These are phyloP conservation scores for Boeremia lycopersici DNA, from an alignment of 2,329 filamentous ascomycete genomes.

Conservation along the genomic window DNA sequence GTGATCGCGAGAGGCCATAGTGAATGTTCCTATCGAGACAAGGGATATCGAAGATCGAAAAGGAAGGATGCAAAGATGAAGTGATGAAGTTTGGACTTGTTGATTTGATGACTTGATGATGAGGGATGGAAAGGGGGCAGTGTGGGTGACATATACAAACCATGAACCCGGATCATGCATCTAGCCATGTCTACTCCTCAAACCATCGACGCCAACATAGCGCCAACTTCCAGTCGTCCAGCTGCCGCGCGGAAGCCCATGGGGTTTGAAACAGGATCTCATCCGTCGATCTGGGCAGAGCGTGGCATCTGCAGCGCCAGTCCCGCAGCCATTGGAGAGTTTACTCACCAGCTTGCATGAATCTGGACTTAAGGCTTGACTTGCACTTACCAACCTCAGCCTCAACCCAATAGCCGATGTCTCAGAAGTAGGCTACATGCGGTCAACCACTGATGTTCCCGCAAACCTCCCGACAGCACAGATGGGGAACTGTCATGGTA, in stretches of 20 bases:
- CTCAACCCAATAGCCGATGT: constrained; percentile 10
- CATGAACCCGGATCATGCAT: background rate
- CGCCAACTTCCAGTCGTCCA: constrained; percentile 1
- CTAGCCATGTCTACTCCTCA: constrained; percentile 12
- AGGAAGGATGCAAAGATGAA: background rate
- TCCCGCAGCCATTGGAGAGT: background rate
- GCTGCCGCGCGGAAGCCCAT: constrained; percentile 3
- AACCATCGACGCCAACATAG: background rate
- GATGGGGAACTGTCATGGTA: background rate
- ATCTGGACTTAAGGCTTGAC: constrained; percentile 3
- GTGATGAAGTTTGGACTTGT: background rate
- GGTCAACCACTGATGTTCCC: background rate
- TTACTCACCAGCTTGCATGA: constrained; percentile 2
- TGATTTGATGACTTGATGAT: background rate
- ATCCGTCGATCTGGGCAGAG: constrained; percentile 5
- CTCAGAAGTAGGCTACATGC: constrained; percentile 9
- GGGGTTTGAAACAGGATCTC: background rate
- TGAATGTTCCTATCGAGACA: background rate
- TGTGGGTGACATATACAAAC: constrained; percentile 5
- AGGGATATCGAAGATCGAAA: background rate
- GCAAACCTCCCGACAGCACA: constrained; percentile 1
- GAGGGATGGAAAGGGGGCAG: background rate
- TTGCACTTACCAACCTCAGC: background rate
- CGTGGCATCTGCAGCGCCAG: background rate
- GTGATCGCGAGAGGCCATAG: constrained; percentile 15